A percentile compares a stretch with the other conserved stretches of the same genome.
Conservation (phyloP, 768 basidiomycete genomes). For the Kondoa malvinella region DNA sequence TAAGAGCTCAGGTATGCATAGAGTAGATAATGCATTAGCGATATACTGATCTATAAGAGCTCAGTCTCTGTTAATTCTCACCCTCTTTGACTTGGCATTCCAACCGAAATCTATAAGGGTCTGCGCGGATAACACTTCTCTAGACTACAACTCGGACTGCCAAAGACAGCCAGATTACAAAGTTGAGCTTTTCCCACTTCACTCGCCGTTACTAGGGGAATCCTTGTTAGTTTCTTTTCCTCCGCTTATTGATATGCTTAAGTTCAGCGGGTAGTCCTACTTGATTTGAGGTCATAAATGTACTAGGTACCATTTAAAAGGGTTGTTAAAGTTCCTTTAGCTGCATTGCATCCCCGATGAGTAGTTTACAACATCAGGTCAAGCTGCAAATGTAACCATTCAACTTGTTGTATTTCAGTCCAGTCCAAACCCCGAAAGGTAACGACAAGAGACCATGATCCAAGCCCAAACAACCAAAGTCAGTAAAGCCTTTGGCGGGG, state of each 20-base stretch:
- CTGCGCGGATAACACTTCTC: slow-evolving; percentile 55
- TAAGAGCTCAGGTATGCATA: too few species aligned
- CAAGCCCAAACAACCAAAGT: slow-evolving; percentile 18
- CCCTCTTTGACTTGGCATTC: slow-evolving; percentile 65
- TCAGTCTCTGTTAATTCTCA: too few species aligned
- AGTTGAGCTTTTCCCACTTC: slow-evolving; percentile 71
- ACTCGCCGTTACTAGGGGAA: slow-evolving; percentile 76
- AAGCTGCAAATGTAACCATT: slow-evolving; percentile 9
- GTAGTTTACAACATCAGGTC: slow-evolving; percentile 2
- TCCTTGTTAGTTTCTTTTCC: slow-evolving; percentile 83
- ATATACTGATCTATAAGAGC: too few species aligned
- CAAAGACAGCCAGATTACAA: slow-evolving; percentile 53
- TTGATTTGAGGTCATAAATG: slow-evolving; percentile 59
- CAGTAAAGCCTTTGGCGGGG: slow-evolving; percentile 25
- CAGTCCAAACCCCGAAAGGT: slow-evolving; percentile 20
- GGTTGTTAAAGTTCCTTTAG: slow-evolving; percentile 21
- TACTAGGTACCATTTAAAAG: too few species aligned
- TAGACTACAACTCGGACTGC: slow-evolving; percentile 60
- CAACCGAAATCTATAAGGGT: slow-evolving; percentile 62
- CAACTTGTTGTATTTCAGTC: slow-evolving; percentile 40
- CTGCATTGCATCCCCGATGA: slow-evolving; percentile 6
- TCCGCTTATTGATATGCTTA: slow-evolving; percentile 80
- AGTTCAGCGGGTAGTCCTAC: slow-evolving; percentile 70
- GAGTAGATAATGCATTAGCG: too few species aligned
- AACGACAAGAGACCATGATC: slow-evolving; percentile 26